Percentiles rank a stretch among this genome's conserved stretches.
These are phyloP conservation scores for Fusarium austroafricanum DNA, from an alignment of 2,329 filamentous ascomycete genomes.

Conservation along the genomic window DNA sequence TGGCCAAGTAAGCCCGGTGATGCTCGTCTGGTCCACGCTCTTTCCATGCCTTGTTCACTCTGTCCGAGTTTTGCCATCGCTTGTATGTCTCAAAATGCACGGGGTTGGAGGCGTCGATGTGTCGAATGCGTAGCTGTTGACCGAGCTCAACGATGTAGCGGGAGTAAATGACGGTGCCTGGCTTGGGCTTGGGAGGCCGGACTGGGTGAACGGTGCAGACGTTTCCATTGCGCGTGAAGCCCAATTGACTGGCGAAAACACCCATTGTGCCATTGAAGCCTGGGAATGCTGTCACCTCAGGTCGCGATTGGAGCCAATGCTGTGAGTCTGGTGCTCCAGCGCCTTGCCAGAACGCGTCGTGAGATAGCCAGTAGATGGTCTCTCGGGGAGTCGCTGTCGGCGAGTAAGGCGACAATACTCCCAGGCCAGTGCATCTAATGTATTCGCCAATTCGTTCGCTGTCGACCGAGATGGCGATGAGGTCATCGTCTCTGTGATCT, in stretches of 20 bases:
- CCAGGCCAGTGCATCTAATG: constrained; percentile 18
- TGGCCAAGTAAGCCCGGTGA: constrained; percentile 42
- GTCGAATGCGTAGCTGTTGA: constrained; percentile 37
- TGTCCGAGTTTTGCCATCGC: constrained; percentile 47
- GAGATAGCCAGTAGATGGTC: constrained; percentile 37
- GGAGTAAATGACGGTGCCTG: constrained; percentile 43
- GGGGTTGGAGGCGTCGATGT: constrained; percentile 44
- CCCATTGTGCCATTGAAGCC: constrained; percentile 42
- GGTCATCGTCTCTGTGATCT: constrained; percentile 13
- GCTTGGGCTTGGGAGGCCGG: constrained; percentile 42
- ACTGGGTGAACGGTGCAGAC: constrained; percentile 47
- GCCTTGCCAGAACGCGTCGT: constrained; percentile 44
- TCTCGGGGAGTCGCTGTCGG: not conserved
- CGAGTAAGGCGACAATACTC: constrained; percentile 15
- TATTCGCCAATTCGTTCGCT: constrained; percentile 18
- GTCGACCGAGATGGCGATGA: constrained; percentile 13
- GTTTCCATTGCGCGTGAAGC: constrained; percentile 45
- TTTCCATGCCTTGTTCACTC: constrained; percentile 45
- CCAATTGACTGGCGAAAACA: constrained; percentile 41
- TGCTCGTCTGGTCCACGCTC: constrained; percentile 46
- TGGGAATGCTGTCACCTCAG: constrained; percentile 41
- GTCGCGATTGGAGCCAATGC: constrained; percentile 41
- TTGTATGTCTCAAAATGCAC: constrained; percentile 42
- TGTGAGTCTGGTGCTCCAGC: constrained; percentile 44
- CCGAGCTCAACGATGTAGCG: constrained; percentile 45